Base-by-base conservation (phyloP, 306 rosid species). In the Quercus glauca region DNA sequence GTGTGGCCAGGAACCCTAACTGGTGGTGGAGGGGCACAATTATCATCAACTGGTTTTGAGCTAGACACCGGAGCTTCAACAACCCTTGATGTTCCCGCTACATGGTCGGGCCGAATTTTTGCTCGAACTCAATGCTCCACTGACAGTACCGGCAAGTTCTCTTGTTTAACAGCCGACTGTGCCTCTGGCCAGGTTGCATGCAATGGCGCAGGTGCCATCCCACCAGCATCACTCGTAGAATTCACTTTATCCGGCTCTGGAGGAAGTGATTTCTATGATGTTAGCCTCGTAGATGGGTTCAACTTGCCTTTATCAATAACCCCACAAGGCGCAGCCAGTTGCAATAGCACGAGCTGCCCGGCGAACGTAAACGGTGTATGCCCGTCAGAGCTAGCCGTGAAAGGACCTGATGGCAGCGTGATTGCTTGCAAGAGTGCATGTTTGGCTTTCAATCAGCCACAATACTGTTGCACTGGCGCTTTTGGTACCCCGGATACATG, bases 1-100 rank as follows among this genome's bases (percentile, higher is more conserved):
- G 81, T 90, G 25, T 90, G 97, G 97, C 92, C 92, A 12, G 94
- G 80, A 73, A 84, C 89, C 70, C 73, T 90, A 28, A 88, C 92
- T 5, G 84, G n/a, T 37, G 2, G 11, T 4, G 80, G 81, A 41
- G 85, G 73, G 21, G 81, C 88, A 0, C 92, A 88, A 15, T 29
- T 87, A 6, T 73, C 91, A 60, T 5, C 61, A 31, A 88, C 94
- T 0, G 92, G 97, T 20, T 90, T 92, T 28, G 82, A 80, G 72
- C 33, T 92, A 28, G 28, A 1, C 2, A 1, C 52, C 11, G 45
- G 45, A 37, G 45, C 45, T 2, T 37, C 3, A 0, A 37, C 45
- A 37, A 37, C 45, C 45, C 45, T 37, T 37, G 45, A 37, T 37
- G 45, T 37, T 37, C 45, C 11, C 0, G 45, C 11, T 37, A 37